Base-by-base conservation (phyloP, 179 eudicot genomes). In the Camellia oleifera region DNA sequence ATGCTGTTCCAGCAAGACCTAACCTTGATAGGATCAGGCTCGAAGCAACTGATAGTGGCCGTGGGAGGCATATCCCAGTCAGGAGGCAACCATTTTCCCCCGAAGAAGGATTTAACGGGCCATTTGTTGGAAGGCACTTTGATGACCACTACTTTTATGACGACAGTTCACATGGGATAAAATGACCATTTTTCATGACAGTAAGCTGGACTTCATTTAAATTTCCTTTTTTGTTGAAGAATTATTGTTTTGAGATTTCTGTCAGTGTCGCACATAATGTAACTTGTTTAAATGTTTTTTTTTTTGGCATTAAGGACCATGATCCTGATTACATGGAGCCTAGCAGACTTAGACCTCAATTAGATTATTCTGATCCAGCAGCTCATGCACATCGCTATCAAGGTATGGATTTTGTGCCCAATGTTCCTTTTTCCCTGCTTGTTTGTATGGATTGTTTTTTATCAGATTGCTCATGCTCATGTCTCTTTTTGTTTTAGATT, bases 281-380 rank as follows among this genome's bases (percentile, higher is more conserved):
- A 32, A 23, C 18, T 26, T 69, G 71, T 12, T 72, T 23, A 44
- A 18, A 64, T 53, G 9, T 20, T 50, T 77, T 20, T 53, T 77
- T 46, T 60, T 77, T 46, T 77, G 69, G 53, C 61, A 52, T 83
- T 58, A 68, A 89, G 93, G 93, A 91, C 7, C 91, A 78, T 80
- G 94, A 90, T 78, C 88, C 94, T 77, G 84, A 84, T 69, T 89
- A 89, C 74, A 74, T 86, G 84, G 97, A 91, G 85, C 92, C 90
- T 69, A 89, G 92, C 78, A 86, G 92, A 62, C 79, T 84, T 72
- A 93, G 94, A 50, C 94, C 98, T 77, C 90, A 94, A 13, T 82
- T 87, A 75, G 93, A 92, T 82, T 88, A 90, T 83, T 70, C 91
- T 68, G 88, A 84, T 77, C 84, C 86, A 75, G 69, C 85, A 64